Evolutionary conservation across 2,329 filamentous ascomycete species (phyloP), one percentile per base, ranked within the genome.

Genomic region (Penicillium decumbens): DNA sequence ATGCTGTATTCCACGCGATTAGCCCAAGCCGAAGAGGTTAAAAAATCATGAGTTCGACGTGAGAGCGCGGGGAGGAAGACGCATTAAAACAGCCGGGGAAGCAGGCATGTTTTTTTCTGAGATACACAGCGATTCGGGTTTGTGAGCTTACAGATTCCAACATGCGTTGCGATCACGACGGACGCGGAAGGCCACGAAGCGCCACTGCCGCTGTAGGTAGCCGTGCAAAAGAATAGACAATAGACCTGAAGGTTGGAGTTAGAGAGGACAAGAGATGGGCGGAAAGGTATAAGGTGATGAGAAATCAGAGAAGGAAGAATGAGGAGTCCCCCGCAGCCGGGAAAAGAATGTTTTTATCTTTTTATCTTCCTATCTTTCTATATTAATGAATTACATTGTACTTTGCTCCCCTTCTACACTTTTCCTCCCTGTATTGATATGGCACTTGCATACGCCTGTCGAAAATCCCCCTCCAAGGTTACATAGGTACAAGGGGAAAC

Each of bases 101-200:
- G 32, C 23, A 12, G 12, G 23, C 20, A 6, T 28, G 41, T 20
- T 25, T 32, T 25, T 42, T 20, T 33, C 18, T 15, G 13, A 18
- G 8, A 32, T 24, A 15, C 27, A 43, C 10, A 10, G n/a, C 8
- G 13, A 43, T 32, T 32, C 20, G 30, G 43, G 45, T 25, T 50
- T 38, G 51, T 51, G 43, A 49, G 45, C 55, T 44, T 50, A 57
- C 53, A 46, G 55, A 39, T 42, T 49, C 47, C 46, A 50, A 37
- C 40, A 53, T 50, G 52, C 45, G 50, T 57, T 56, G 53, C 40
- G 41, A 57, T 57, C 48, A 30, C 45, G 43, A 53, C 55, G 49
- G 45, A 39, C 32, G 24, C 18, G 35, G 30, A 43, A 39, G 29
- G n/a, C 37, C 43, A 43, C 25, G 45, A 20, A 39, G 35, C 47